Evolutionary conservation across 2,329 filamentous ascomycete genomes (phyloP).

Genomic region (Juglanconis sp.): DNA sequence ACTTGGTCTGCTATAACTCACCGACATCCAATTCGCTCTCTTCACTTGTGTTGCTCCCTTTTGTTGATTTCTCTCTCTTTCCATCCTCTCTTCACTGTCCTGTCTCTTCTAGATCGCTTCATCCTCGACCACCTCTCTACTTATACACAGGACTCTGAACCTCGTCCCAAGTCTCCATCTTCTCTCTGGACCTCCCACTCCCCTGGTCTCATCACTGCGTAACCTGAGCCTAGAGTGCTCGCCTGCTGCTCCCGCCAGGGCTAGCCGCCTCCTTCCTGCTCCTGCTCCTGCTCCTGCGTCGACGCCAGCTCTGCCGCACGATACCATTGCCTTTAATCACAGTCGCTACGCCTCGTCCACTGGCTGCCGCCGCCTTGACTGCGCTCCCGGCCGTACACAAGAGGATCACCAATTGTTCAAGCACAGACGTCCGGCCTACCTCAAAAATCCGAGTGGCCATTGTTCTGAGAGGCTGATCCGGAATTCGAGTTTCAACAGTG

Average conservation of each 20-base stretch:
- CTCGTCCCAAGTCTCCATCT: not conserved
- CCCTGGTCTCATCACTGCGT: constrained; percentile 13
- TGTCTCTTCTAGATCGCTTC: constrained; percentile 14
- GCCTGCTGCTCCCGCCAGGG: not conserved
- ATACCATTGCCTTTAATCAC: not conserved
- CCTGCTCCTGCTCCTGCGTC: too few species aligned
- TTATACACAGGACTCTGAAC: not conserved
- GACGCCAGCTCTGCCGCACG: not conserved
- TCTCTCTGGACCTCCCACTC: not conserved
- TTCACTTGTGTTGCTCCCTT: constrained; percentile 14
- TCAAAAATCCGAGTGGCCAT: constrained; percentile 2
- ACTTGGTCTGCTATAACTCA: constrained; percentile 13
- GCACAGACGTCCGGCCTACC: not conserved
- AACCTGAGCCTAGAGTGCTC: constrained; percentile 10
- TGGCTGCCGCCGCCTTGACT: not conserved
- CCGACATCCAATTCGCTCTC: constrained; percentile 16
- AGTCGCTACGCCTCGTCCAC: constrained; percentile 2
- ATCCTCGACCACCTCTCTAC: not conserved
- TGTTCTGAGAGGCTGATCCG: not conserved
- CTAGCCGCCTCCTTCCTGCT: constrained; percentile 1
- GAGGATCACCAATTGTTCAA: not conserved
- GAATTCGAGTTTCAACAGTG: constrained; percentile 5
- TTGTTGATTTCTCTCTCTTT: constrained; percentile 16
- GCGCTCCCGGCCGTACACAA: constrained; percentile 3
- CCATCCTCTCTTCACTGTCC: constrained; percentile 4